These are phyloP conservation scores for Corrigiola litoralis DNA, from an alignment of 179 eudicot genomes.

Conservation along the genomic window DNA sequence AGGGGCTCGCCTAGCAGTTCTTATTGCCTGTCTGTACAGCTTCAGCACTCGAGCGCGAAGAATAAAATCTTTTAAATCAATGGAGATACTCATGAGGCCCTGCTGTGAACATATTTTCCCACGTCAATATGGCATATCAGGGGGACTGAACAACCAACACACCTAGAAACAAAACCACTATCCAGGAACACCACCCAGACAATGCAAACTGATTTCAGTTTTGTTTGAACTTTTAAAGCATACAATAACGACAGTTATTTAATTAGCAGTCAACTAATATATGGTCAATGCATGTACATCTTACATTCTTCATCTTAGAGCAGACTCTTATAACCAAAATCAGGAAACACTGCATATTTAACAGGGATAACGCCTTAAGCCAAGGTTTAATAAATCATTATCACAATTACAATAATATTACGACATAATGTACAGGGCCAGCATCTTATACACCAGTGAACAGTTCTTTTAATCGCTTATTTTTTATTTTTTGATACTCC, in stretches of 20 bases:
- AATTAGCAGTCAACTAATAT: neutral
- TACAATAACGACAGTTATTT: neutral
- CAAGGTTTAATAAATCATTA: conserved; percentile 1
- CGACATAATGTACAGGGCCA: conserved; percentile 1
- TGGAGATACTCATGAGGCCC: conserved; percentile 42
- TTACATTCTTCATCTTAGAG: too few species aligned
- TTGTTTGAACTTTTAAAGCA: neutral
- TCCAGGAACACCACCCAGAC: neutral
- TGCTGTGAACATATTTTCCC: conserved; percentile 19
- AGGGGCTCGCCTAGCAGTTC: conserved; percentile 79
- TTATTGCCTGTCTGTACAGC: conserved; percentile 75
- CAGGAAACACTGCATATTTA: too few species aligned
- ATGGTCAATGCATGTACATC: neutral
- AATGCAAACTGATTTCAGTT: conserved; percentile 1
- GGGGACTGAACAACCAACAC: neutral
- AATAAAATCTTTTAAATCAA: conserved; percentile 71
- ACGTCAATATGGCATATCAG: neutral
- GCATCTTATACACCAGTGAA: neutral
- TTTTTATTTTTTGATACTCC: neutral
- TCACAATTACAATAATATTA: conserved; percentile 2
- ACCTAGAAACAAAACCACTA: neutral
- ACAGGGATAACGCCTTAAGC: too few species aligned
- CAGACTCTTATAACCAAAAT: neutral
- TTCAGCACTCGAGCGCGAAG: conserved; percentile 79
- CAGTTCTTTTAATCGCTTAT: neutral